Base-by-base conservation (phyloP, 441 rosid genomes). In the Caryocar brasiliense region DNA sequence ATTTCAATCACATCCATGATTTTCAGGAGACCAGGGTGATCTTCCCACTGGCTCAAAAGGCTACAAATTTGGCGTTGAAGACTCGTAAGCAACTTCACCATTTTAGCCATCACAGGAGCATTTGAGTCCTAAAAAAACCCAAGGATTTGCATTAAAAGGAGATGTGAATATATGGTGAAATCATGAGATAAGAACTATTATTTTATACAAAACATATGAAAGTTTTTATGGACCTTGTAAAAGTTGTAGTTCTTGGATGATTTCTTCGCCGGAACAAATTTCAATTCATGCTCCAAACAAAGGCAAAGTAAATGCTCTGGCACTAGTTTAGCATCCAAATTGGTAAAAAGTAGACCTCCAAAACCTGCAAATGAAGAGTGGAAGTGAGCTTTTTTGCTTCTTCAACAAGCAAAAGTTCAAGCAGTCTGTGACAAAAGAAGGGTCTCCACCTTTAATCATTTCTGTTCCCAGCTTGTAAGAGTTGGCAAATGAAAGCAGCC, bases 221-320 rank as follows among this genome's bases (percentile, higher is more conserved):
- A 54, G 47, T 28, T 3, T 25, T 56, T 12, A 35, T 50, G 63
- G 66, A 92, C 98, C 99, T 93, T 93, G 62, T 89, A 93, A 72
- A 86, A 93, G 51, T 89, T 93, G 72, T 80, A 82, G 68, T 62
- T 73, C 39, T 51, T 19, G 47, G 75, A 69, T 55, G 73, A 60
- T 49, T 62, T 68, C 50, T 43, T 54, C 61, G 70, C 25, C 30
- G 77, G 65, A 67, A 64, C 64, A 67, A 65, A 71, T 46, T 46
- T 51, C 33, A 37, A 63, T 30, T 85, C 70, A 57, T 84, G 74
- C 73, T 84, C 88, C 55, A 80, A 54, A 75, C 82, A 76, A 58
- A 88, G 77, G 42, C 84, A 82, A 56, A 93, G 80, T 48, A 84
- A 39, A 70, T 89, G 95, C 77, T 93, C 99, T 23, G 89, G 95